Percentiles rank a stretch among this genome's conserved stretches.
Evolutionary conservation across 2,329 filamentous ascomycete species (phyloP).

Genomic region (Aspergillus glaucus): DNA sequence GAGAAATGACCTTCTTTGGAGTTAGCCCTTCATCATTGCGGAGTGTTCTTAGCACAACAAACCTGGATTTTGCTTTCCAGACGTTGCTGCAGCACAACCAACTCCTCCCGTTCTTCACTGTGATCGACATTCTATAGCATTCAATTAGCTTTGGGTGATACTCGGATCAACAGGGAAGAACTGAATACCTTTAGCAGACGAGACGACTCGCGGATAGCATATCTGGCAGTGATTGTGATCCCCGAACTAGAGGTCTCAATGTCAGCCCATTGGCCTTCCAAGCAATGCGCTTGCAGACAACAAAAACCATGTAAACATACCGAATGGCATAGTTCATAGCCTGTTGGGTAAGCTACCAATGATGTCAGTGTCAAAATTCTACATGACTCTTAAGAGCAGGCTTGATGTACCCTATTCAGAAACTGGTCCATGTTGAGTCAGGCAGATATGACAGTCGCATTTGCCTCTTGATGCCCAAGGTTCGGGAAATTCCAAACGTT

Average conservation of each 20-base stretch:
- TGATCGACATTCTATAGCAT: slow-evolving; percentile 54
- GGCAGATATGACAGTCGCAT: neutral
- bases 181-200: slow-evolving; percentile 59
- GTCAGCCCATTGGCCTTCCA: slow-evolving; percentile 4
- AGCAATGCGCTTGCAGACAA: neutral
- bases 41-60: slow-evolving; percentile 15
- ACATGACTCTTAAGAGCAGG: neutral
- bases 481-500: neutral
- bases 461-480: neutral
- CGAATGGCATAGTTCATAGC: slow-evolving; percentile 89
- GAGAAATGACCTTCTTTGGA: slow-evolving; percentile 65
- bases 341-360: slow-evolving; percentile 59
- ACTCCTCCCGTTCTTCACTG: slow-evolving; percentile 63
- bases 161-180: neutral
- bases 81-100: slow-evolving; percentile 64
- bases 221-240: slow-evolving; percentile 75
- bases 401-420: slow-evolving; percentile 49
- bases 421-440: slow-evolving; percentile 62
- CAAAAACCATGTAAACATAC: slow-evolving; percentile 14
- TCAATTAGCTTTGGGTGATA: neutral
- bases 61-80: slow-evolving; percentile 82
- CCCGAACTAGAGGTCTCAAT: slow-evolving; percentile 51
- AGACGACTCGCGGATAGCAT: slow-evolving; percentile 76
- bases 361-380: slow-evolving; percentile 16
- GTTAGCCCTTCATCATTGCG: slow-evolving; percentile 2